A percentile compares a stretch with the other conserved stretches of the same genome.
Evolutionary conservation across 2,329 filamentous ascomycete species (phyloP).

Genomic region (Diaporthe ampelina): DNA sequence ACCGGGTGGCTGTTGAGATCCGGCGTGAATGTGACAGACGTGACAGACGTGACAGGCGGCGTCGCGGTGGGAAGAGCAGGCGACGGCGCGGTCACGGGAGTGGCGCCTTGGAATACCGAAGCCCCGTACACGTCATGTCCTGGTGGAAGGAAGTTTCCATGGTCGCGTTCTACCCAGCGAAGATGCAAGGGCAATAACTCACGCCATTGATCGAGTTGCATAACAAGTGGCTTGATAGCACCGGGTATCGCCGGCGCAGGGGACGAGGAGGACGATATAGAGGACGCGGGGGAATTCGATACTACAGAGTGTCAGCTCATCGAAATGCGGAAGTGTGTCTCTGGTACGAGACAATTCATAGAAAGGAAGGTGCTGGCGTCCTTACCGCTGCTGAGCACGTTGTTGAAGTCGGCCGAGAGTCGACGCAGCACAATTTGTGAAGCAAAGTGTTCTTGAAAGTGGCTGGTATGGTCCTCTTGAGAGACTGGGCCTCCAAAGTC

Average conservation of each 20-base stretch:
- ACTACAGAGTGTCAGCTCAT: slow-evolving; percentile 2
- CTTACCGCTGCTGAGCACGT: slow-evolving; percentile 66
- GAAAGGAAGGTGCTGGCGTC: slow-evolving; percentile 25
- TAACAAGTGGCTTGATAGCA: slow-evolving; percentile 64
- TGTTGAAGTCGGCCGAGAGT: slow-evolving; percentile 66
- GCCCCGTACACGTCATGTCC: slow-evolving; percentile 39
- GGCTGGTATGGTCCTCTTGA: slow-evolving; percentile 61
- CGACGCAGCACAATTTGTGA: slow-evolving; percentile 71
- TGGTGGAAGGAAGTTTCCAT: slow-evolving; percentile 56
- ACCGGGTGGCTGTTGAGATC: slow-evolving; percentile 60
- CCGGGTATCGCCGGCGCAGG: slow-evolving; percentile 45
- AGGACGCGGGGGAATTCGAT: slow-evolving; percentile 38
- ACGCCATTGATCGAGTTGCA: slow-evolving; percentile 71
- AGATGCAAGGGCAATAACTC: slow-evolving; percentile 65
- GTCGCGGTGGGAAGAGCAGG: slow-evolving; percentile 21
- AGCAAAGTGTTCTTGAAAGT: slow-evolving; percentile 71
- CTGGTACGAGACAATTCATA: background rate
- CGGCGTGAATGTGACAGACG: slow-evolving; percentile 59
- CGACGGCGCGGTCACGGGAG: slow-evolving; percentile 43
- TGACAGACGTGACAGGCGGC: background rate
- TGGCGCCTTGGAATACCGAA: slow-evolving; percentile 43
- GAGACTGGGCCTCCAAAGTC: slow-evolving; percentile 63
- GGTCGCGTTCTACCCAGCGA: slow-evolving; percentile 69
- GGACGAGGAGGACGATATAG: background rate
- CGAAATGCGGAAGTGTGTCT: too few relatives aligned